Evolutionary conservation across 371 early-diverging fungal species (phyloP), one percentile per base, ranked within the genome.

Genomic region (Coemansia sp.): DNA sequence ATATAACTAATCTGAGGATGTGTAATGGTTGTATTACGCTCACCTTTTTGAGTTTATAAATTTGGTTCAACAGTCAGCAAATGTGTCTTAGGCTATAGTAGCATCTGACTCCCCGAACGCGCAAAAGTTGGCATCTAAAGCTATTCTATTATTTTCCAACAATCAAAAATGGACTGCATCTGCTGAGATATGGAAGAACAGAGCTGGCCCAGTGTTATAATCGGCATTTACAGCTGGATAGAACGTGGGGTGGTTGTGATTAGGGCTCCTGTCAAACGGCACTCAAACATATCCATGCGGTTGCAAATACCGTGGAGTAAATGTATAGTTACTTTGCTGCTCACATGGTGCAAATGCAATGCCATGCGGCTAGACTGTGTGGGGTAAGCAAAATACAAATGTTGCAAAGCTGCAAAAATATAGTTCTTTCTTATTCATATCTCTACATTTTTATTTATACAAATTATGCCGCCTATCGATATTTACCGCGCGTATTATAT

Each of bases 131-230:
- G 25, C 25, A 25, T 25, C 25, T 25, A 25, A 25, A 25, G 25
- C 25, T 25, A 25, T 25, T 25, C 25, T 25, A 25, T 25, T 25
- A 25, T 25, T 30, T 23, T 61, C 59, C 5, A 65, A 59, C 18
- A 51, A 59, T 12, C 65, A 65, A 51, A 40, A 50, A 5, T 59
- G 65, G 65, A 23, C 40, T 30, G 61, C 62, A 14, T 60, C 51
- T 9, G 12, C 37, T 11, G 48, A 33, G 12, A 39, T 8, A n/a
- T 59, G 59, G 63, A 25, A 59, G 3, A 25, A 42, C 16, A 14
- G 18, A 12, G 16, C 33, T 12, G 16, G 18, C 2, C 56, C 2
- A 5, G 20, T 56, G 16, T 30, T 20, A 9, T 20, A 37, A 18
- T n/a, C 18, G n/a, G 12, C 9, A 1, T 56, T 56, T 56, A 37